These are phyloP conservation scores for Lodderomyces theae DNA, from an alignment of 1,139 yeast genomes.

Conservation along the genomic window DNA sequence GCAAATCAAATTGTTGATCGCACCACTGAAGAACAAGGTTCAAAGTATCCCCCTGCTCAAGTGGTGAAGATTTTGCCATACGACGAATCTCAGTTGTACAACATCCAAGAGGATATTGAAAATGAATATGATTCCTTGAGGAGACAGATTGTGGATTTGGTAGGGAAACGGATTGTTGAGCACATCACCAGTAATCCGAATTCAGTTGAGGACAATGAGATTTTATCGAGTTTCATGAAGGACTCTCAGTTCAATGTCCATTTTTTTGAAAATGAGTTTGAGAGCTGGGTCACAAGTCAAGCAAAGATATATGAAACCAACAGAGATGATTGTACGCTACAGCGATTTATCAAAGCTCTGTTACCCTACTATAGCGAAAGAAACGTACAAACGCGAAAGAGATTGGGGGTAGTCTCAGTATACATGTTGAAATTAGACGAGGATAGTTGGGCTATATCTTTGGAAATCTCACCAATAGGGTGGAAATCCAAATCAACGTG, in stretches of 20 bases:
- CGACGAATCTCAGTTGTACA: constrained; percentile 32
- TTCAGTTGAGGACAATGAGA: constrained; percentile 9
- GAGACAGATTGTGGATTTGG: constrained; percentile 26
- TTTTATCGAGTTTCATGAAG: constrained; percentile 22
- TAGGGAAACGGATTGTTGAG: constrained; percentile 26
- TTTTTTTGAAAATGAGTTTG: constrained; percentile 25
- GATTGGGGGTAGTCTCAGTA: constrained; percentile 36
- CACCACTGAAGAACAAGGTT: background rate
- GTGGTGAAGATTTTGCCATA: constrained; percentile 27
- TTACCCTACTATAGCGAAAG: constrained; percentile 28
- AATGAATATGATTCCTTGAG: constrained; percentile 37
- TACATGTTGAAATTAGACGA: constrained; percentile 21
- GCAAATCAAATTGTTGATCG: background rate
- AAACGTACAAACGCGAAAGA: constrained; percentile 17
- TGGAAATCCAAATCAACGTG: constrained; percentile 8
- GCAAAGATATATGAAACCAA: constrained; percentile 3
- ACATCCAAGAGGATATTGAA: constrained; percentile 36
- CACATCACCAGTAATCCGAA: constrained; percentile 14
- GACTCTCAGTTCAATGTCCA: constrained; percentile 29
- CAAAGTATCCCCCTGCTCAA: constrained; percentile 8
- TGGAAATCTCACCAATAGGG: constrained; percentile 27
- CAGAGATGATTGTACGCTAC: constrained; percentile 13
- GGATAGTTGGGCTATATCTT: constrained; percentile 22
- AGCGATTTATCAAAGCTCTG: constrained; percentile 33
- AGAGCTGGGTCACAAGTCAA: constrained; percentile 26